Percentiles rank a stretch among this genome's conserved stretches.
phyloP scores from a whole-genome alignment of 768 basidiomycete genomes.

The Lyophyllum shimeji region DNA sequence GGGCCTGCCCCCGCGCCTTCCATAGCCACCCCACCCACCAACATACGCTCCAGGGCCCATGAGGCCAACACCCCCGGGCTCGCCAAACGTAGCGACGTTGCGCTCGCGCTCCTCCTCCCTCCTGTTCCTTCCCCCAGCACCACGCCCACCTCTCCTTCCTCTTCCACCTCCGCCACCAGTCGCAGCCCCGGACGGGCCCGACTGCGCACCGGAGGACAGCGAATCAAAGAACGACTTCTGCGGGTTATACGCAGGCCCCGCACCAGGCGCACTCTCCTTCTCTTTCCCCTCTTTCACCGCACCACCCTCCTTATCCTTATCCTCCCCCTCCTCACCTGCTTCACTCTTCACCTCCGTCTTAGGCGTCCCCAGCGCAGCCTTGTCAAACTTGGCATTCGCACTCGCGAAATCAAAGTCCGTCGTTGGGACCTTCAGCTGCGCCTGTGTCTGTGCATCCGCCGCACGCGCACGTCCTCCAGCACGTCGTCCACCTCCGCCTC shows the following conservation, averaged over 20 bases:
- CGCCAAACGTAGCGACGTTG: conserved; percentile 87
- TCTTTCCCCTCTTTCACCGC: conserved; percentile 27
- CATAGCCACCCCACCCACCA: conserved; percentile 75
- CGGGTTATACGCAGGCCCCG: conserved; percentile 61
- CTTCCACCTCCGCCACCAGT: conserved; percentile 26
- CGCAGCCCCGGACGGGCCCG: conserved; percentile 5
- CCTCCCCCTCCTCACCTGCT: conserved; percentile 14
- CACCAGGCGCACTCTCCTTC: conserved; percentile 15
- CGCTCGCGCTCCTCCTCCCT: conserved; percentile 82
- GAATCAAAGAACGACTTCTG: conserved; percentile 83
- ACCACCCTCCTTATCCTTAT: conserved; percentile 28
- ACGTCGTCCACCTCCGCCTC: conserved; percentile 23
- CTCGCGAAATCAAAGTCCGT: conserved; percentile 83
- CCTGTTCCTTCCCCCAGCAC: conserved; percentile 59
- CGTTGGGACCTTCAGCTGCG: conserved; percentile 62
- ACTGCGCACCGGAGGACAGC: conserved; percentile 38
- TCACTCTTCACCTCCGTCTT: conserved; percentile 19
- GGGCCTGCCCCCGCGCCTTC: conserved; percentile 42
- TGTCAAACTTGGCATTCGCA: conserved; percentile 81
- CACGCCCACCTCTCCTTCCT: conserved; percentile 39
- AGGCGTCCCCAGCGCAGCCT: conserved; percentile 52
- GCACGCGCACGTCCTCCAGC: conserved; percentile 19
- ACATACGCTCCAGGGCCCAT: conserved; percentile 80
- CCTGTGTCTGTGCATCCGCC: conserved; percentile 19
- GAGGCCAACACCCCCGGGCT: conserved; percentile 75